phyloP scores from a whole-genome alignment of 306 rosid genomes.

The Sophora flavescens region DNA sequence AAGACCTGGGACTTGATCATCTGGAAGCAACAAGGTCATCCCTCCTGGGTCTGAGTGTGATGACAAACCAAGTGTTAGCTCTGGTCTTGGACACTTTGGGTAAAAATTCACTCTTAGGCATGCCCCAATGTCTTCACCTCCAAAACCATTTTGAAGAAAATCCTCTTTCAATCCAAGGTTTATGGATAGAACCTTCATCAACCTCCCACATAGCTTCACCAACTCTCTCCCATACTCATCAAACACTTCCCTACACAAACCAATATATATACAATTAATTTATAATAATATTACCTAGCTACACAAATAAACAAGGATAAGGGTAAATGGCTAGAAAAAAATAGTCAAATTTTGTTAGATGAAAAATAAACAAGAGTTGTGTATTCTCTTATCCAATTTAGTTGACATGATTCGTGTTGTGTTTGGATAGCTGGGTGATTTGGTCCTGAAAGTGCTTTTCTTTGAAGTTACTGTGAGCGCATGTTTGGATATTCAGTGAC shows the following conservation, averaged over 20 bases:
- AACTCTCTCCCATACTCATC: conserved; percentile 89
- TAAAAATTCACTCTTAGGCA: conserved; percentile 85
- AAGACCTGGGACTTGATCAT: conserved; percentile 75
- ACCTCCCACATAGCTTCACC: conserved; percentile 75
- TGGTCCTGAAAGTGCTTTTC: too few species aligned
- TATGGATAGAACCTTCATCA: conserved; percentile 66
- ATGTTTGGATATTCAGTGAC: too few species aligned
- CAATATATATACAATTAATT: neutral
- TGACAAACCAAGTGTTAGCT: conserved; percentile 77
- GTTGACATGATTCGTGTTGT: neutral
- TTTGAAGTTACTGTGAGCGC: too few species aligned
- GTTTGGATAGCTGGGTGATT: too few species aligned
- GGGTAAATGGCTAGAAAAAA: neutral
- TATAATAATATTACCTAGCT: neutral
- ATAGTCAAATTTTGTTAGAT: neutral
- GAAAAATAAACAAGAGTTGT: neutral
- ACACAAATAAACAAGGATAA: neutral
- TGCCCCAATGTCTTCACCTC: conserved; percentile 83
- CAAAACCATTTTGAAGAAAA: conserved; percentile 68
- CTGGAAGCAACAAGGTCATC: conserved; percentile 78
- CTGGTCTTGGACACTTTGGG: conserved; percentile 88
- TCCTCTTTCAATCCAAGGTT: conserved; percentile 71
- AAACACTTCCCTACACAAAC: conserved; percentile 60
- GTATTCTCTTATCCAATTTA: neutral
- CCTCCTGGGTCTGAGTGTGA: conserved; percentile 98